Percentiles rank a stretch among this genome's conserved stretches.
Conservation (phyloP, 1,284 basidiomycete genomes). For the Sparassis latifolia region DNA sequence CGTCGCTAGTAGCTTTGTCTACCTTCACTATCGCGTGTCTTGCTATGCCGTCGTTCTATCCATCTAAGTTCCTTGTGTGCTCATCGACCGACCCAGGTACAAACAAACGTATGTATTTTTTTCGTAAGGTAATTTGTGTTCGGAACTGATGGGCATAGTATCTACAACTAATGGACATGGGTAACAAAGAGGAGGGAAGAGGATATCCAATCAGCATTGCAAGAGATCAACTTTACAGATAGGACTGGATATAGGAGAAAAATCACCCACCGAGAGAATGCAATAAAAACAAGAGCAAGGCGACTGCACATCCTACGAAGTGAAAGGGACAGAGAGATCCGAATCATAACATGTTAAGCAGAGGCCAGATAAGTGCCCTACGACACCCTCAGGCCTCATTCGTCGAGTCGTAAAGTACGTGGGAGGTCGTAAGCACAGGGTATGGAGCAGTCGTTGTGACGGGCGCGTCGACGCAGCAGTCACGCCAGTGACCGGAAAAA, state of each 20-base stretch:
- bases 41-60: background rate
- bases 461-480: too few relatives aligned
- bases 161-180: too few relatives aligned
- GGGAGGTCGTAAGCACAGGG: background rate
- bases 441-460: background rate
- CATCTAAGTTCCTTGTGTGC: too few relatives aligned
- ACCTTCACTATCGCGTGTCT: background rate
- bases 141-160: too few relatives aligned
- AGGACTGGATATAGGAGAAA: background rate
- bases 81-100: too few relatives aligned
- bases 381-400: slow-evolving; percentile 13
- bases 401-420: background rate
- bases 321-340: too few relatives aligned
- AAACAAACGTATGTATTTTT: too few relatives aligned
- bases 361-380: slow-evolving; percentile 15
- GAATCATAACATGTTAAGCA: too few relatives aligned
- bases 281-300: background rate
- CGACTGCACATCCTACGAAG: too few relatives aligned
- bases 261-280: background rate
- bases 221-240: background rate
- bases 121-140: too few relatives aligned
- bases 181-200: too few relatives aligned
- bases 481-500: background rate
- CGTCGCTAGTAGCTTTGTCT: slow-evolving; percentile 46
- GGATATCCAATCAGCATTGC: too few relatives aligned